Evolutionary conservation across 2,329 filamentous ascomycete species (phyloP).

Genomic region (Pseudomassariella vexata): DNA sequence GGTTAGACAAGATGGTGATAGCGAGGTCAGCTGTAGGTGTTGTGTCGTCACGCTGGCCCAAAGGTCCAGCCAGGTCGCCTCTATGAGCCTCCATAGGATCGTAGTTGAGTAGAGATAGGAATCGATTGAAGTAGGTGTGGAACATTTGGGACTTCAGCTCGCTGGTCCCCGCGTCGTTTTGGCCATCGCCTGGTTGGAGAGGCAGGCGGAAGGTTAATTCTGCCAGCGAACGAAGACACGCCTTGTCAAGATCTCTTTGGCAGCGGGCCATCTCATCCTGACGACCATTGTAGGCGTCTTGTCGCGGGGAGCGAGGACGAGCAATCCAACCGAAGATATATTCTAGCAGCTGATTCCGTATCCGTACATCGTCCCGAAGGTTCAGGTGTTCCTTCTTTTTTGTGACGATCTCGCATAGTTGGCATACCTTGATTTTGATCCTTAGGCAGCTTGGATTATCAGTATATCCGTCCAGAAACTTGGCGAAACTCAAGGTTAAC

Average conservation of each 20-base stretch:
- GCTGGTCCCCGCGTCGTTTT: constrained; percentile 60
- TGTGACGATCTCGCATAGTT: constrained; percentile 59
- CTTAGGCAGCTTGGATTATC: constrained; percentile 52
- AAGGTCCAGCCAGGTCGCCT: constrained; percentile 32
- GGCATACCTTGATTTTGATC: constrained; percentile 65
- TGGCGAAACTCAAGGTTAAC: constrained; percentile 60
- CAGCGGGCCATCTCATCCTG: constrained; percentile 52
- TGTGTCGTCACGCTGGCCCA: constrained; percentile 44
- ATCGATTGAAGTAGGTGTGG: constrained; percentile 65
- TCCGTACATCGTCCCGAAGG: constrained; percentile 61
- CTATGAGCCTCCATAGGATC: constrained; percentile 41
- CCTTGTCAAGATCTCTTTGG: constrained; percentile 60
- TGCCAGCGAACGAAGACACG: constrained; percentile 59
- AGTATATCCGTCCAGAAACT: constrained; percentile 54
- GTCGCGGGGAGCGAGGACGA: constrained; percentile 46
- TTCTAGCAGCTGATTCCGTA: constrained; percentile 63
- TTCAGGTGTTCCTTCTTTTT: constrained; percentile 64
- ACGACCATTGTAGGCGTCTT: constrained; percentile 35
- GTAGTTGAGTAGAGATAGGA: constrained; percentile 59
- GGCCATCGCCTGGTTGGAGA: constrained; percentile 59
- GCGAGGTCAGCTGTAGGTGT: constrained; percentile 55
- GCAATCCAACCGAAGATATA: constrained; percentile 66
- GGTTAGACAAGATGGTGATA: constrained; percentile 62
- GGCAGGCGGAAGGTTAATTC: constrained; percentile 62
- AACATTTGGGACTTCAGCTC: constrained; percentile 68